phyloP scores from a whole-genome alignment of 2,329 filamentous ascomycete species.

The Alternaria sp. region DNA sequence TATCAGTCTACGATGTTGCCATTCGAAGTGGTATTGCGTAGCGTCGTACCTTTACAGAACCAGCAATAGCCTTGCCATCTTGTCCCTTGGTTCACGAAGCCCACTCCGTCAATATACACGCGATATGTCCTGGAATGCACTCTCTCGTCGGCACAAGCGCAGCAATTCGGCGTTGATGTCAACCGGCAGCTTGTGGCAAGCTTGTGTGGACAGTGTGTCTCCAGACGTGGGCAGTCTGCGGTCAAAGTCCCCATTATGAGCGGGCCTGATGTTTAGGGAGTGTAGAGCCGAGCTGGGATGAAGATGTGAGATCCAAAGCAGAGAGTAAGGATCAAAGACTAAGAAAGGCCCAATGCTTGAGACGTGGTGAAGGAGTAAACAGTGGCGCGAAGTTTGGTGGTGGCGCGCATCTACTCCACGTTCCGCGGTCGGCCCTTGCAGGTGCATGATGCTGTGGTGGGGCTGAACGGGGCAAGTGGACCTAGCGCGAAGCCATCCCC shows the following conservation, averaged over 20 bases:
- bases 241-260: slow-evolving; percentile 52
- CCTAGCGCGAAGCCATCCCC: slow-evolving; percentile 2
- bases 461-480: slow-evolving; percentile 31
- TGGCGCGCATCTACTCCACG: slow-evolving; percentile 8
- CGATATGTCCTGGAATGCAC: slow-evolving; percentile 55
- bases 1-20: slow-evolving; percentile 12
- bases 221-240: slow-evolving; percentile 46
- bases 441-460: slow-evolving; percentile 35
- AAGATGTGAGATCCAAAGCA: too few relatives aligned
- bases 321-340: not conserved
- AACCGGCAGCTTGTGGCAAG: slow-evolving; percentile 53
- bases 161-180: slow-evolving; percentile 52
- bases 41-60: slow-evolving; percentile 55
- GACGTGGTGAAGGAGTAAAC: not conserved
- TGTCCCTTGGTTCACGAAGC: slow-evolving; percentile 57
- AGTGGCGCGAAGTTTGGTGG: slow-evolving; percentile 1
- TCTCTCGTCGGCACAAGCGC: slow-evolving; percentile 52
- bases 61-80: slow-evolving; percentile 62
- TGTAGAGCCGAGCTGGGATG: not conserved
- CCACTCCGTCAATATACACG: slow-evolving; percentile 61
- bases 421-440: slow-evolving; percentile 11
- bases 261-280: not conserved
- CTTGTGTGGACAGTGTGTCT: slow-evolving; percentile 52
- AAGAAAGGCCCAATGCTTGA: not conserved
- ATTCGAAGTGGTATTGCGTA: too few relatives aligned